Evolutionary conservation across 768 basidiomycete species (phyloP), one percentile per base, ranked within the genome.

Genomic region (Boletus huronensis): DNA sequence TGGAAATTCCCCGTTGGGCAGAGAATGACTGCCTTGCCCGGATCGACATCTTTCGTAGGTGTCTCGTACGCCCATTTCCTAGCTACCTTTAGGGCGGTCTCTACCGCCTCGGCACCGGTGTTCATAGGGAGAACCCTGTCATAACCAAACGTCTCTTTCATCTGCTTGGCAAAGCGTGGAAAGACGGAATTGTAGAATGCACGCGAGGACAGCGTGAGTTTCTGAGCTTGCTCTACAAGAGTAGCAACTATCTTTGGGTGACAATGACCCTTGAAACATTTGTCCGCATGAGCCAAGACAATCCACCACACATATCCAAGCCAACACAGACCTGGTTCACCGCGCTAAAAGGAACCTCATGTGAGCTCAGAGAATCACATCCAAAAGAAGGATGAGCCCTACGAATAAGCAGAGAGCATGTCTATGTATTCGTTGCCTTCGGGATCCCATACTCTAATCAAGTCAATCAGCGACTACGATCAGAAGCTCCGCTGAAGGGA

Each of bases 41-140:
- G 56, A 5, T 59, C 51, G 34, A 65, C 63, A 0, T 8, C 52
- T 85, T 84, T 46, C 82, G 77, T 31, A 92, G 86, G 39, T 82
- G 85, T 76, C 93, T 98, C 74, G 73, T 98, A 98, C 2, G 89
- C 96, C 97, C 97, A 98, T 76, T 98, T 98, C 61, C 97, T 75
- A 0, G 97, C 87, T 17, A 98, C 80, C 79, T 99, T 99, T 69
- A 99, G 72, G n/a, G 87, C 84, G 0, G 95, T 97, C 76, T 99
- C 97, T 51, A 98, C 97, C 8, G 97, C 97, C 67, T 99, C 97
- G 1, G 94, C 94, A 43, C 96, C 96, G 1, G 96, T 98, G 79
- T 99, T 99, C 94, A 98, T 97, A 23, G 96, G 95, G 9, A 98
- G 78, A 2, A 97, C 93, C 85, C 93, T 94, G 58, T 96, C 95